Evolutionary conservation across 305 asterid species (phyloP).

Genomic region (Solanum hybrid): DNA sequence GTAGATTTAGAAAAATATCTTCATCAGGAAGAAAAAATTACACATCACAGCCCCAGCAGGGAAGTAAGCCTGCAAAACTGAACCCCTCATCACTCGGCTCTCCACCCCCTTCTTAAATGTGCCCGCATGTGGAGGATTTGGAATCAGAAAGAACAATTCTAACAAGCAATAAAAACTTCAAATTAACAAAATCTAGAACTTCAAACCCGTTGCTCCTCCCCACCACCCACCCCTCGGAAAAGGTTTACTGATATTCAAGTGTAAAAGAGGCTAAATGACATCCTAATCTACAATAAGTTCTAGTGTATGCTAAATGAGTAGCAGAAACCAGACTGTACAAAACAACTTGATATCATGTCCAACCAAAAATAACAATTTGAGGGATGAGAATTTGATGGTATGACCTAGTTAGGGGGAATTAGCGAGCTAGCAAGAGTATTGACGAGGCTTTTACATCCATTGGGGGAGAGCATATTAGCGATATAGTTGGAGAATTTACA

Average conservation of each 20-base stretch:
- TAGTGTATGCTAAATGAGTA: neutral
- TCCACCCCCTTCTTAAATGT: neutral
- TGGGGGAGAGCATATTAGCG: neutral
- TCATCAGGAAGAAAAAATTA: neutral
- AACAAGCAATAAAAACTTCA: neutral
- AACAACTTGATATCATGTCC: neutral
- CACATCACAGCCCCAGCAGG: neutral
- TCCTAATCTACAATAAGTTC: constrained; percentile 1
- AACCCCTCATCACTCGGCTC: neutral
- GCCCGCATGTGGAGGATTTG: neutral
- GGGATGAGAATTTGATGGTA: neutral
- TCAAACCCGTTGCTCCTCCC: neutral
- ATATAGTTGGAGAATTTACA: neutral
- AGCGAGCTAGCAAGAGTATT: neutral
- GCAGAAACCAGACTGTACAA: neutral
- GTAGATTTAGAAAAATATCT: neutral
- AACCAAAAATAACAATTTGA: neutral
- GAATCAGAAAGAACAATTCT: neutral
- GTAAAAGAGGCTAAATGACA: neutral
- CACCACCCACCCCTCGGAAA: neutral
- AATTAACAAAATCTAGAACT: neutral
- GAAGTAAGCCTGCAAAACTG: neutral
- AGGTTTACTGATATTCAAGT: neutral
- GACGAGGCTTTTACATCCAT: neutral
- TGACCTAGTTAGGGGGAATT: neutral